Base-by-base conservation (phyloP, 2,329 filamentous ascomycete species). In the Moelleriella libera region DNA sequence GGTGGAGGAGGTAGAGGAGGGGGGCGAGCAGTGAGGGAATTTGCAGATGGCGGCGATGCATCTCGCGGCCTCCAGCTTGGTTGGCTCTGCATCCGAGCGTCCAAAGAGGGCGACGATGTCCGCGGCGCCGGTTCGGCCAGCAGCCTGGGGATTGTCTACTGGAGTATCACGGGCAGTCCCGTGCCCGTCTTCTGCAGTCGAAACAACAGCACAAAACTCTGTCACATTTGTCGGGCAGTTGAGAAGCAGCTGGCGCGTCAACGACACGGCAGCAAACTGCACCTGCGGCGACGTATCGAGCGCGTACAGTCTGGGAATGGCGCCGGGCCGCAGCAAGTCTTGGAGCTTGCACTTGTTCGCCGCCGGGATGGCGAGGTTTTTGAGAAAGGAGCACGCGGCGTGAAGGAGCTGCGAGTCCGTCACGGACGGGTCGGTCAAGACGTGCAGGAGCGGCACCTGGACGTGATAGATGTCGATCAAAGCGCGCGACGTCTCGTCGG, bases 281-380 rank as follows among this genome's bases (percentile, higher is more conserved):
- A 80, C 69, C 52, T 80, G 76, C 0, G 69, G 67, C 41, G 66
- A 59, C 3, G 68, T 65, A 48, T 77, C 73, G 30, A 76, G 60
- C 8, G 63, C 58, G 70, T 76, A 78, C 45, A 82, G 64, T 1
- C 69, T 68, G 0, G 78, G 76, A 1, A 82, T 64, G 32, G 70
- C 61, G 3, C 54, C 48, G 0, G 63, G 54, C 5, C 68, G 63
- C 4, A 81, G 63, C 2, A 81, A 61, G 5, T 61, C 60, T 12
- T 72, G 72, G 1, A 83, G 64, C 0, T 62, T 44, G 2, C 66
- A 51, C 57, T 80, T 82, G 61, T 82, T 82, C 30, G 60, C 57
- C 0, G 61, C 48, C 0, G 78, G 75, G 45, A 83, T 76, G 30
- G 78, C 75, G 7, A 83, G 71, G 57, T 83, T 83, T 60, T 80